Evolutionary conservation across 768 basidiomycete species (phyloP), one percentile per base, ranked within the genome.

Genomic region (Amanita muscaria): DNA sequence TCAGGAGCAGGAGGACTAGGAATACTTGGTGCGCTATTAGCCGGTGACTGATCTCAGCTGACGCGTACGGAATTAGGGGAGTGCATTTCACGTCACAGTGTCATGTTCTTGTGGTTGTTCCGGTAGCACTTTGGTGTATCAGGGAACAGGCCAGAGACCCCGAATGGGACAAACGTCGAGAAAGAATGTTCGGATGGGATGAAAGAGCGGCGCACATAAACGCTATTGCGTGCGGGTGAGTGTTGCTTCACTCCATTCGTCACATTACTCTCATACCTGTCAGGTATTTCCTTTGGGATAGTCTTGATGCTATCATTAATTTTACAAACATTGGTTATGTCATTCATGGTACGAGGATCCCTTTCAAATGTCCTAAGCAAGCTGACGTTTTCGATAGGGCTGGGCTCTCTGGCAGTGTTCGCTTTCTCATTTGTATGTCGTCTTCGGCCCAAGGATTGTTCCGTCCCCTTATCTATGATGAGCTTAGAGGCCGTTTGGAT

Each of bases 271-370:
- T 19, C 18, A 25, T 33, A 15, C 41, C 6, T 21, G 40, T 0
- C 47, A 84, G 80, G 4, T 83, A 83, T 56, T 92, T 94, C 59
- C 51, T 91, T 15, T 94, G 90, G 90, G 90, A 94, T 55, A 71
- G 73, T 0, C 46, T 87, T 21, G 86, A 89, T 59, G 75, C 79
- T 5, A 61, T 81, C 18, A 42, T 83, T 41, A 79, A 88, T 59
- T 84, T 74, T 53, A 69, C 73, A 39, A 81, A 85, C 46, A 40
- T 79, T 3, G 88, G 85, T 6, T 90, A 90, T 51, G 76, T 90
- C 1, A 51, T 82, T 12, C 90, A 94, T 55, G 90, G 88, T 66
- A 53, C 29, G 19, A n/a, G n/a, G n/a, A n/a, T n/a, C n/a, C n/a
- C n/a, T n/a, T n/a, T n/a, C n/a, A n/a, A n/a, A n/a, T n/a, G n/a